A percentile compares a stretch with the other conserved stretches of the same genome.
Evolutionary conservation across 148 eudicot species (phyloP).

Genomic region (Mesembryanthemum crystallinum): DNA sequence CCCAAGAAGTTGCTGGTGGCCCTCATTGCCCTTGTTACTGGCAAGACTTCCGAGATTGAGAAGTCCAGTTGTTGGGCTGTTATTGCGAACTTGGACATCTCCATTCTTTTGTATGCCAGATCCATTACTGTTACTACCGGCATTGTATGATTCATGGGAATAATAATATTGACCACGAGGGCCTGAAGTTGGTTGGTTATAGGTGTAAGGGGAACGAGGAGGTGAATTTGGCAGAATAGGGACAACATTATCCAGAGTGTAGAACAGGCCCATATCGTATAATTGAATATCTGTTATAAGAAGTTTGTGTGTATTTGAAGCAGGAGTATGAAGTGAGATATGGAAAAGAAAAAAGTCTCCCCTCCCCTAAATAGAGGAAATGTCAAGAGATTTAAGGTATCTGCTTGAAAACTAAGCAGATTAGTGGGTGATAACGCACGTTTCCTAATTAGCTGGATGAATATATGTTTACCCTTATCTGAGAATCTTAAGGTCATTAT

Average conservation of each 20-base stretch:
- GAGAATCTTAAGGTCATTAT: conserved; percentile 1
- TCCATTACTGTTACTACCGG: neutral
- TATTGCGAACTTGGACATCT: neutral
- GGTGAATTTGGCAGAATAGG: neutral
- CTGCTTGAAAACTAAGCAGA: neutral
- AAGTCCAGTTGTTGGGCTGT: neutral
- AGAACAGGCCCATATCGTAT: neutral
- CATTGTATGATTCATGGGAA: neutral
- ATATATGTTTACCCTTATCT: neutral
- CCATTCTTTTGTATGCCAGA: conserved; percentile 10
- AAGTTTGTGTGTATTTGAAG: neutral
- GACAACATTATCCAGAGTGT: neutral
- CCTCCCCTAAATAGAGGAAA: neutral
- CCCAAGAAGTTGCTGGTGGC: neutral
- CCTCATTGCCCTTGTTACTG: neutral
- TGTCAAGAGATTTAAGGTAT: neutral
- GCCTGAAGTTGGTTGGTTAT: neutral
- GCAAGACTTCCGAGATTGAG: neutral
- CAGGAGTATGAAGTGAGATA: neutral
- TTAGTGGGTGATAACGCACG: neutral
- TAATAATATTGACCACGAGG: neutral
- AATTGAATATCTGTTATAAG: neutral
- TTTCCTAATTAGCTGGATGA: neutral
- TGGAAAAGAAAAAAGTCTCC: neutral
- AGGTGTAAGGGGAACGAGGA: neutral